phyloP scores from a whole-genome alignment of 768 basidiomycete species.

The Hysterangium stoloniferum region DNA sequence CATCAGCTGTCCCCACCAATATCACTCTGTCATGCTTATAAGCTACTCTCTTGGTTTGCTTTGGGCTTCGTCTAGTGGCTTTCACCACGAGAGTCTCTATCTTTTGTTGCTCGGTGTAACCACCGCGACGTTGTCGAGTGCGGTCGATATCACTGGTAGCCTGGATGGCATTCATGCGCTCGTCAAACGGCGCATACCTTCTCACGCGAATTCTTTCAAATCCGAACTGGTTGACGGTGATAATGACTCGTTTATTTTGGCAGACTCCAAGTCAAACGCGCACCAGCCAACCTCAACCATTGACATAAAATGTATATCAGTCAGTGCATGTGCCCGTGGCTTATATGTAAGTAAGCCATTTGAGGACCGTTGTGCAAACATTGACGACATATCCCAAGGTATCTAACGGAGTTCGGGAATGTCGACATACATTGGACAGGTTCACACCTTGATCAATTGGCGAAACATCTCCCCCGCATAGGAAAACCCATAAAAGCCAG shows the following conservation, averaged over 20 bases:
- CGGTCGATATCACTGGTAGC: not conserved
- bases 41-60: too few species aligned
- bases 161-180: conserved; percentile 29
- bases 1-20: too few species aligned
- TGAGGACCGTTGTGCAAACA: not conserved
- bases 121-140: too few species aligned
- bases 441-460: conserved; percentile 28
- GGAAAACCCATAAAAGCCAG: conserved; percentile 24
- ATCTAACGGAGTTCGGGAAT: conserved; percentile 29
- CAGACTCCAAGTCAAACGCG: conserved; percentile 18
- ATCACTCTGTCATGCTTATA: too few species aligned
- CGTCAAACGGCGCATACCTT: conserved; percentile 29
- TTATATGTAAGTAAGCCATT: conserved; percentile 23
- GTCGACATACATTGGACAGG: conserved; percentile 40
- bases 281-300: too few species aligned
- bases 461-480: conserved; percentile 23
- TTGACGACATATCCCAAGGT: too few species aligned
- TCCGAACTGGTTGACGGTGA: conserved; percentile 22
- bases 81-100: too few species aligned
- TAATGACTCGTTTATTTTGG: conserved; percentile 28
- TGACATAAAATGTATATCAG: conserved; percentile 27
- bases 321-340: conserved; percentile 32
- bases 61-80: too few species aligned
- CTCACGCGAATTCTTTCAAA: conserved; percentile 25
- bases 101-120: too few species aligned